Conservation (phyloP, 2,329 filamentous ascomycete species). For the Clonostachys rosea region DNA sequence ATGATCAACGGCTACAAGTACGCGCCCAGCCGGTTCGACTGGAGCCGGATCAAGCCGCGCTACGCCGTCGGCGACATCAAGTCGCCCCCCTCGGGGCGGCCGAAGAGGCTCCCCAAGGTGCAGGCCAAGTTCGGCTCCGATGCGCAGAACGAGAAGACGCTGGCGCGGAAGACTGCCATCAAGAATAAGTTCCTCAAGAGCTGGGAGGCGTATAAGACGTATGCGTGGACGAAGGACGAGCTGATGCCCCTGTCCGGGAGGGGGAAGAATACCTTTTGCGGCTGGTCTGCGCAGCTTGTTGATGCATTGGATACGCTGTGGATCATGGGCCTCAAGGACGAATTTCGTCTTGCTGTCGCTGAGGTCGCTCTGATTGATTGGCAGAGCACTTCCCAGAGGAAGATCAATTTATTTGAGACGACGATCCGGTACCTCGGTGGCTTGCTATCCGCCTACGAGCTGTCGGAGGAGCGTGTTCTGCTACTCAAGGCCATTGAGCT, state of each 20-base stretch:
- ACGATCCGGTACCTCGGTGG: conserved; percentile 52
- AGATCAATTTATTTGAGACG: conserved; percentile 59
- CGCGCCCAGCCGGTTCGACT: conserved; percentile 29
- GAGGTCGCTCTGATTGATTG: conserved; percentile 50
- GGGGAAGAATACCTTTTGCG: conserved; percentile 41
- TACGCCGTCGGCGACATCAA: conserved; percentile 22
- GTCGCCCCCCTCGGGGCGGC: conserved; percentile 24
- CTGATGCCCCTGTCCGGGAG: conserved; percentile 42
- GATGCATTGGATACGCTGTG: conserved; percentile 55
- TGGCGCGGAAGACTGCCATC: conserved; percentile 28
- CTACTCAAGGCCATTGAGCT: conserved; percentile 47
- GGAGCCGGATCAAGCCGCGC: conserved; percentile 23
- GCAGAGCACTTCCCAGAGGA: conserved; percentile 33
- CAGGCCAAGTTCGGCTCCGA: conserved; percentile 23
- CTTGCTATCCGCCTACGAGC: conserved; percentile 45
- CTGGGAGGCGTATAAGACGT: conserved; percentile 46
- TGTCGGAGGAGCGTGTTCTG: conserved; percentile 38
- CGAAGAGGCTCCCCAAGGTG: conserved; percentile 33
- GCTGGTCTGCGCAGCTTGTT: conserved; percentile 55
- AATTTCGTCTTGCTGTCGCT: conserved; percentile 47
- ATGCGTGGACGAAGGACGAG: conserved; percentile 55
- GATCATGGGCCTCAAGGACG: conserved; percentile 53
- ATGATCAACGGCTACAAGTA: conserved; percentile 16
- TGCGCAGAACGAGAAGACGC: conserved; percentile 30
- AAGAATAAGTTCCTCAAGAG: conserved; percentile 33